These are phyloP conservation scores for Pugionium cornutum DNA, from an alignment of 345 rosid species.

Conservation along the genomic window DNA sequence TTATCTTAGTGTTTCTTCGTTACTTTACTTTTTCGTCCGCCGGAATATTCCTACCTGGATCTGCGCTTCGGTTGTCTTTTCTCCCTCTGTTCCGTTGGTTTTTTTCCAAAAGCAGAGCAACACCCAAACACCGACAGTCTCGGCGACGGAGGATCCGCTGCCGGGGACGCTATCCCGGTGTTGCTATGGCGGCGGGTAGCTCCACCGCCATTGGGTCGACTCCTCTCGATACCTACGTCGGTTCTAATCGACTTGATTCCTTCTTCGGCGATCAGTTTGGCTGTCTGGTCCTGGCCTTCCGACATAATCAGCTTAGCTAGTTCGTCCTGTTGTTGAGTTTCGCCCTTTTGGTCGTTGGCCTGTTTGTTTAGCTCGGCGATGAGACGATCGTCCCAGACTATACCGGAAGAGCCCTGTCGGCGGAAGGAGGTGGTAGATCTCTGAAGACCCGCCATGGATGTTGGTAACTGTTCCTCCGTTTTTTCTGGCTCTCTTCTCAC, in stretches of 20 bases:
- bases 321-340: conserved; percentile 33
- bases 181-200: conserved; percentile 58
- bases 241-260: conserved; percentile 46
- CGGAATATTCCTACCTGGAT: conserved; percentile 43
- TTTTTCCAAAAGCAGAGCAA: conserved; percentile 68
- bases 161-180: conserved; percentile 78
- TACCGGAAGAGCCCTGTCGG: conserved; percentile 92
- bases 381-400: conserved; percentile 82
- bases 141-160: conserved; percentile 91
- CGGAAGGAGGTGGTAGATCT: conserved; percentile 88
- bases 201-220: conserved; percentile 79
- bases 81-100: conserved; percentile 43
- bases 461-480: not conserved
- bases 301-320: conserved; percentile 33
- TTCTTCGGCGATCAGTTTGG: conserved; percentile 25
- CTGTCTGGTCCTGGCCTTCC: conserved; percentile 33
- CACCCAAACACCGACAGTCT: conserved; percentile 79
- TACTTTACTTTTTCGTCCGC: not conserved
- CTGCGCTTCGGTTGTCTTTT: conserved; percentile 60
- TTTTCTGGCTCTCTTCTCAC: conserved; percentile 22
- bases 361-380: conserved; percentile 55
- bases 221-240: conserved; percentile 54
- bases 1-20: conserved; percentile 6
- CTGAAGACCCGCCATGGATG: conserved; percentile 77
- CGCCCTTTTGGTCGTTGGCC: conserved; percentile 36